Conservation (phyloP, 345 rosid species). For the Dipteronia sinensis region DNA sequence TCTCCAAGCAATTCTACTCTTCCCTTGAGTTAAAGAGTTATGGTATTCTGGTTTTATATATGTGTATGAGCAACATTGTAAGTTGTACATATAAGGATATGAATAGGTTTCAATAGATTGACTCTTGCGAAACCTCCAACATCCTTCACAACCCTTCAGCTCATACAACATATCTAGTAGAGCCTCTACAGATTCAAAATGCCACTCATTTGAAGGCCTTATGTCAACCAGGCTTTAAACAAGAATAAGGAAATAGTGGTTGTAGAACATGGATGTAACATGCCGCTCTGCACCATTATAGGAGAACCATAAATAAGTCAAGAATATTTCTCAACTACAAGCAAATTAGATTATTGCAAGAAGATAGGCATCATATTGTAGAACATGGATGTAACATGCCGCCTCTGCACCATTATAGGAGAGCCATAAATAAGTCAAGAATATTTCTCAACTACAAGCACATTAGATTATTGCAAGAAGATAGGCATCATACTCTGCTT, state of each 20-base stretch:
- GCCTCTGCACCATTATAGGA: not conserved
- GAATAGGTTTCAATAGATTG: not conserved
- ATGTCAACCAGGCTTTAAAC: not conserved
- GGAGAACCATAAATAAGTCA: not conserved
- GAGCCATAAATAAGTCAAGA: not conserved
- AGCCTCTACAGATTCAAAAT: not conserved
- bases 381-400: not conserved
- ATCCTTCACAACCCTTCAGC: not conserved
- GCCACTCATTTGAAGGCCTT: not conserved
- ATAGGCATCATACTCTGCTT: not conserved
- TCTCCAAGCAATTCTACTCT: not conserved
- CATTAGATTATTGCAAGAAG: not conserved
- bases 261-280: not conserved
- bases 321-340: not conserved
- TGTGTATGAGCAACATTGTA: no score
- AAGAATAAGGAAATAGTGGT: not conserved
- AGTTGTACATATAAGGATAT: no score
- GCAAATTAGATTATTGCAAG: not conserved
- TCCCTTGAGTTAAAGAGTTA: not conserved
- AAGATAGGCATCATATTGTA: not conserved
- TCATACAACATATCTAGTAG: not conserved
- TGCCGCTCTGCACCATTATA: not conserved
- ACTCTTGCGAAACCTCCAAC: not conserved
- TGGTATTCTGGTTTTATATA: no score
- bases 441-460: not conserved